These are phyloP conservation scores for Marasmius fiardii DNA, from an alignment of 1,284 basidiomycete genomes.

Conservation along the genomic window DNA sequence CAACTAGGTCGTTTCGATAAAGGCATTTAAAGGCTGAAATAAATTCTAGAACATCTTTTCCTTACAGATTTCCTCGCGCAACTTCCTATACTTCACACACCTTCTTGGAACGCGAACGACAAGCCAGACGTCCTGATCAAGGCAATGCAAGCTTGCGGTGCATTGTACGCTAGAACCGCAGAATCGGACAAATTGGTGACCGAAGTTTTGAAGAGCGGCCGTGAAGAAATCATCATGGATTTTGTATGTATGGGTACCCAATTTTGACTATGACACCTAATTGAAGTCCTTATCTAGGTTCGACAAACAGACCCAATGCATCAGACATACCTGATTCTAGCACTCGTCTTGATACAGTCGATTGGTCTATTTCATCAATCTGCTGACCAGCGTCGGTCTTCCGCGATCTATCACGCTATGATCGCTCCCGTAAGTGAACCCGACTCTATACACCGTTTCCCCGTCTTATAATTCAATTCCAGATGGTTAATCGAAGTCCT, in stretches of 20 bases:
- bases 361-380: slow-evolving; percentile 3
- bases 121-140: slow-evolving; percentile 1
- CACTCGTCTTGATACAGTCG: slow-evolving; percentile 1
- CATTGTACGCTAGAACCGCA: background rate
- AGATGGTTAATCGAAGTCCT: slow-evolving; percentile 1
- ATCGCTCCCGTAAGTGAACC: background rate
- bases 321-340: slow-evolving; percentile 1
- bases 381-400: background rate
- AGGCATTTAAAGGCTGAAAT: too few species aligned
- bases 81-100: background rate
- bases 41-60: too few species aligned
- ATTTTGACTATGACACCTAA: background rate
- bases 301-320: background rate
- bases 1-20: too few species aligned
- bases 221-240: slow-evolving; percentile 2
- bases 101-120: background rate
- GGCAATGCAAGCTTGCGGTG: slow-evolving; percentile 1
- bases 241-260: background rate
- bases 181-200: background rate
- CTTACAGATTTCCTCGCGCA: background rate
- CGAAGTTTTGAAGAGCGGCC: background rate
- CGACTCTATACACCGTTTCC: background rate
- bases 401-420: slow-evolving; percentile 4
- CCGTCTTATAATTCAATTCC: background rate
- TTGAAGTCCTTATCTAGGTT: background rate